Conservation (phyloP, 495 filamentous ascomycete species). For the Filosporella fistucella region DNA sequence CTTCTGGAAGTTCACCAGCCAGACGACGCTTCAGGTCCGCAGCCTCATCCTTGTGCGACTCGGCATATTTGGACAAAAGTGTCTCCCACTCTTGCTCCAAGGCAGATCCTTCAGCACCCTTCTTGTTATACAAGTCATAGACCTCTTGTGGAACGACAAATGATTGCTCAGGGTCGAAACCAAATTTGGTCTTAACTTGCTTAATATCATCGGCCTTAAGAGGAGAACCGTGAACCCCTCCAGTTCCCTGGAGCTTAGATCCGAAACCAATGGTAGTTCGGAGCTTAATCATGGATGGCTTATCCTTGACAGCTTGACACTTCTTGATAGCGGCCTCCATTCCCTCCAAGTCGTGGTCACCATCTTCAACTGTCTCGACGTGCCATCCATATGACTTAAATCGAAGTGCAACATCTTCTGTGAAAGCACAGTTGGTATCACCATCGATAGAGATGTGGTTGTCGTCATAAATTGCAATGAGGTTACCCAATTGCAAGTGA, state of each 20-base stretch:
- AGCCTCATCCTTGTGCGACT: conserved; percentile 69
- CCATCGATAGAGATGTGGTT: conserved; percentile 96
- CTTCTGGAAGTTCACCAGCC: conserved; percentile 81
- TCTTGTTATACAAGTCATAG: conserved; percentile 84
- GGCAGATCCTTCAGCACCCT: conserved; percentile 77
- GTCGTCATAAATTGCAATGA: conserved; percentile 96
- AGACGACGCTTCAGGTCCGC: conserved; percentile 81
- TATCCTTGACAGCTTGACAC: conserved; percentile 84
- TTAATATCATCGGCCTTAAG: conserved; percentile 91
- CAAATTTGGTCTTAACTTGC: conserved; percentile 87
- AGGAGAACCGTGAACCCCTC: conserved; percentile 91
- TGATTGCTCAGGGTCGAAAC: conserved; percentile 89
- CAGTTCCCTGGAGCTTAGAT: conserved; percentile 88
- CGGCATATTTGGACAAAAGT: conserved; percentile 80
- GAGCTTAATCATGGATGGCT: conserved; percentile 95
- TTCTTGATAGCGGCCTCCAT: conserved; percentile 88
- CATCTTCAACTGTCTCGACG: conserved; percentile 76
- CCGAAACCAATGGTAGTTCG: conserved; percentile 98
- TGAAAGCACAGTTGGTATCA: conserved; percentile 93
- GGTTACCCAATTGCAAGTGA: conserved; percentile 94
- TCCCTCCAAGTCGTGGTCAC: conserved; percentile 81
- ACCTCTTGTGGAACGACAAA: conserved; percentile 95
- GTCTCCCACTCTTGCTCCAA: conserved; percentile 94
- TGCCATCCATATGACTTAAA: conserved; percentile 99
- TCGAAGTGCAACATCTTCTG: conserved; percentile 91